Evolutionary conservation across 2,329 filamentous ascomycete species (phyloP), one percentile per base, ranked within the genome.

Genomic region (Aureobasidium sp.): DNA sequence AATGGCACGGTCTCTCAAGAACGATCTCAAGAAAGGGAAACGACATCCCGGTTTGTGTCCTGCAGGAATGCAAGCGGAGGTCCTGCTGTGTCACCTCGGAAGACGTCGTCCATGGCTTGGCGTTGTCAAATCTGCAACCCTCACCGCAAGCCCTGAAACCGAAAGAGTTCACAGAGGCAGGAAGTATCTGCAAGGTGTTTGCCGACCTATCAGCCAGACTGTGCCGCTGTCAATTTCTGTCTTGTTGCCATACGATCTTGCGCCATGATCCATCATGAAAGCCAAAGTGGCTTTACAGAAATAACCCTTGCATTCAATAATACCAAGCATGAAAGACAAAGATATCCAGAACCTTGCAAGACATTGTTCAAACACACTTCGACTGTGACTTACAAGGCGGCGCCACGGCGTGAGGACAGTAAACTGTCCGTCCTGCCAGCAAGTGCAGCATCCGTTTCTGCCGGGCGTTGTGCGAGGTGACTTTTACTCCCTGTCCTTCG

Each of bases 151-250:
- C 30, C 12, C 17, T 21, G 27, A 17, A 41, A 51, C 11, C 48
- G 37, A 40, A 40, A 19, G 21, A 25, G 37, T 41, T 41, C 37
- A 11, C 24, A 19, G 25, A 37, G 41, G 48, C 37, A 51, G 27
- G 6, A 51, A n/a, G 19, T 27, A 51, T 19, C 48, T 51, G 48
- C 37, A 41, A 51, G 48, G 48, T 35, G 35, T 41, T 41, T 34
- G n/a, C 17, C 32, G 25, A 37, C 12, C 35, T 14, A 34, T 11
- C 16, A 38, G 35, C 21, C 35, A 38, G 21, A 38, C 32, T 21
- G n/a, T 49, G 37, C 37, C 48, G 37, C 27, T 22, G 19, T 41
- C 19, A 19, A 34, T 6, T 30, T 7, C 21, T 27, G 6, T 4
- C n/a, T 22, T 34, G n/a, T n/a, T n/a, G n/a, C n/a, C n/a, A n/a